A percentile compares a stretch with the other conserved stretches of the same genome.
Evolutionary conservation across 495 filamentous ascomycete genomes (phyloP).

Genomic region (Xylaria telfairii): DNA sequence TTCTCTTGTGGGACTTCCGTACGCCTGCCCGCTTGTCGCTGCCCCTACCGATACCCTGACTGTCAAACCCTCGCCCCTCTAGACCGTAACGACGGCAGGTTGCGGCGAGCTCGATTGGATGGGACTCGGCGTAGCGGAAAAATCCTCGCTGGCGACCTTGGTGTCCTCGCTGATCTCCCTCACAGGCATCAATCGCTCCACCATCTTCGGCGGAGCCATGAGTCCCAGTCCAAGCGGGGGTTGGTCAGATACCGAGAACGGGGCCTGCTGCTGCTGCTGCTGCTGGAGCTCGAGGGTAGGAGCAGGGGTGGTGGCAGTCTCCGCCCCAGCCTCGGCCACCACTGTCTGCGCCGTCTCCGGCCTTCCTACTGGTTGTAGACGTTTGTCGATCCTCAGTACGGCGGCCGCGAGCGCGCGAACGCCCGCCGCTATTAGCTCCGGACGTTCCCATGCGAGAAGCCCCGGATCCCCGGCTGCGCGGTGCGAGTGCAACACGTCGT

Average conservation of each 20-base stretch:
- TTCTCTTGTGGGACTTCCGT: no score
- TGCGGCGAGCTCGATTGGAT: constrained; percentile 10
- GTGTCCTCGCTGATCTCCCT: constrained; percentile 35
- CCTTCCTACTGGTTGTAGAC: constrained; percentile 36
- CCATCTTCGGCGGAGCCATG: constrained; percentile 25
- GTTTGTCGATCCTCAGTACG: constrained; percentile 40
- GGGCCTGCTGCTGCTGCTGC: background rate
- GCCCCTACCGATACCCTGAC: no score
- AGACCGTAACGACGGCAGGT: background rate
- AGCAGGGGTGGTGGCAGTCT: background rate
- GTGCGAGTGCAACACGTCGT: constrained; percentile 48
- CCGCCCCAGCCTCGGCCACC: constrained; percentile 16
- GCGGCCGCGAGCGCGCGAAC: constrained; percentile 45
- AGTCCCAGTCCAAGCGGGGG: constrained; percentile 28
- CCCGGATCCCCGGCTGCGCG: constrained; percentile 41
- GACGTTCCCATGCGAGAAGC: constrained; percentile 50
- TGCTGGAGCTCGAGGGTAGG: background rate
- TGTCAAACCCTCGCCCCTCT: background rate
- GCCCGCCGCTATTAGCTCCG: constrained; percentile 47
- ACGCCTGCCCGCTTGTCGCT: no score
- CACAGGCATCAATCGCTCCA: constrained; percentile 23
- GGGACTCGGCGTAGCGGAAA: constrained; percentile 22
- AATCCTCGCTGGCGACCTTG: constrained; percentile 32
- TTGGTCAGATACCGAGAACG: constrained; percentile 8
- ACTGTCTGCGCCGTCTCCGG: constrained; percentile 32